Base-by-base conservation (phyloP, 179 eudicot species). In the Nepenthes alata region DNA sequence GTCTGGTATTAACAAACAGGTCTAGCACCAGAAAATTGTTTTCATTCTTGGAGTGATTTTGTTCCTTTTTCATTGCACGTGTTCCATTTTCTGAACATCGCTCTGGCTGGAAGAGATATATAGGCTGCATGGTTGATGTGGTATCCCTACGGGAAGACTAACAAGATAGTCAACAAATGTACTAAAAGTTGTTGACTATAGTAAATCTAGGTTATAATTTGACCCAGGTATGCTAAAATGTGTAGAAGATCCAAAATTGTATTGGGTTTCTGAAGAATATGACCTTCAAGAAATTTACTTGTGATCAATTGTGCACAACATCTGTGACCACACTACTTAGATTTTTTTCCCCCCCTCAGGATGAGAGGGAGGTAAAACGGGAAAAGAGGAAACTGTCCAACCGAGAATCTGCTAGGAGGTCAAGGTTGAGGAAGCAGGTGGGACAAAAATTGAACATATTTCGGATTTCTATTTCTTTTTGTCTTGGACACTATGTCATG, bases 301-400 rank as follows among this genome's bases (percentile, higher is more conserved):
- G 35, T 44, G 37, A 13, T 59, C 36, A 13, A 49, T 37, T 14
- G 16, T 57, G 37, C 9, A 12, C 25, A 5, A 25, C 25, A 49
- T 69, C 34, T 10, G 52, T 16, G 14, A 47, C 48, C 25, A 37
- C 9, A 2, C 36, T 62, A 11, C 34, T 65, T 37, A 9, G 2
- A 39, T 50, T 15, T 6, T 67, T 57, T 51, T 60, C 1, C 1
- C 25, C 25, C 25, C 25, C 38, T 41, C 67, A 91, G 98, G 85
- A 80, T 70, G 91, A 89, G 62, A 68, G 86, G 13, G 98, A 86
- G 78, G 54, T 82, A 59, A 91, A 89, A 72, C 78, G 91, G 59
- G 96, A 91, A 73, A 91, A 86, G 77, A 81, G 98, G 77, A 91
- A 91, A 63, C 98, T 89, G 74, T 89, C 98, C 35, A 89, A 91